Evolutionary conservation across 164 flowering plant species (phyloP).

Genomic region (Aristolochia fimbriata): DNA sequence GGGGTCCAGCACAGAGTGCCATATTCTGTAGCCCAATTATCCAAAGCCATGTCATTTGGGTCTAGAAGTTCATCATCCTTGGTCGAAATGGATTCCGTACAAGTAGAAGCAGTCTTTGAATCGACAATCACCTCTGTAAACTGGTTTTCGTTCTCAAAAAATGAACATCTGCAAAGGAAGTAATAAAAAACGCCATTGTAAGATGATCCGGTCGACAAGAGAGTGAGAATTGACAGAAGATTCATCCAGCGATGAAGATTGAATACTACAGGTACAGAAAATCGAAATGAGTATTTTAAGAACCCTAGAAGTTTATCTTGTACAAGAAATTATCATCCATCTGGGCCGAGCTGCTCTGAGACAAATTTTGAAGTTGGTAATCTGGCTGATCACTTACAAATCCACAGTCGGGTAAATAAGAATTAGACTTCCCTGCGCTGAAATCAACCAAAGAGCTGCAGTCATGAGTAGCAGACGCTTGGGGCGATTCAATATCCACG

Average conservation of each 20-base stretch:
- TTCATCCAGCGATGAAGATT: constrained; percentile 11
- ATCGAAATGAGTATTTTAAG: constrained; percentile 27
- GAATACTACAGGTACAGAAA: constrained; percentile 21
- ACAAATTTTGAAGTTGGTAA: constrained; percentile 14
- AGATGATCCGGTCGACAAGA: background rate
- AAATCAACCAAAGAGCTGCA: constrained; percentile 8
- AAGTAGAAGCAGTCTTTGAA: background rate
- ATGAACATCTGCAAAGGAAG: constrained; percentile 33
- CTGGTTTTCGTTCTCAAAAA: constrained; percentile 20
- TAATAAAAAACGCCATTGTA: background rate
- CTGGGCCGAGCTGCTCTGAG: constrained; percentile 11
- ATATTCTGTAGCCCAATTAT: too few species aligned
- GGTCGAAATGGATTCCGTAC: too few species aligned
- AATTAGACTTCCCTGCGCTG: constrained; percentile 7
- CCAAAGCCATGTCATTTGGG: too few species aligned
- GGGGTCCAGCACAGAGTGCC: too few species aligned
- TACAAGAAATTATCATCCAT: constrained; percentile 47
- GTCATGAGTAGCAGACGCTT: constrained; percentile 4
- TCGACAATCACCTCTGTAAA: background rate
- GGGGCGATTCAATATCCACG: constrained; percentile 11
- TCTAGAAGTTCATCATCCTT: too few species aligned
- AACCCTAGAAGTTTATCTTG: constrained; percentile 26
- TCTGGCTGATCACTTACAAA: constrained; percentile 12
- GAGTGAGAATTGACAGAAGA: background rate
- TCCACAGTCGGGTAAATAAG: constrained; percentile 8